Conservation (phyloP, 2,329 filamentous ascomycete species). For the Macroventuria anomochaeta region DNA sequence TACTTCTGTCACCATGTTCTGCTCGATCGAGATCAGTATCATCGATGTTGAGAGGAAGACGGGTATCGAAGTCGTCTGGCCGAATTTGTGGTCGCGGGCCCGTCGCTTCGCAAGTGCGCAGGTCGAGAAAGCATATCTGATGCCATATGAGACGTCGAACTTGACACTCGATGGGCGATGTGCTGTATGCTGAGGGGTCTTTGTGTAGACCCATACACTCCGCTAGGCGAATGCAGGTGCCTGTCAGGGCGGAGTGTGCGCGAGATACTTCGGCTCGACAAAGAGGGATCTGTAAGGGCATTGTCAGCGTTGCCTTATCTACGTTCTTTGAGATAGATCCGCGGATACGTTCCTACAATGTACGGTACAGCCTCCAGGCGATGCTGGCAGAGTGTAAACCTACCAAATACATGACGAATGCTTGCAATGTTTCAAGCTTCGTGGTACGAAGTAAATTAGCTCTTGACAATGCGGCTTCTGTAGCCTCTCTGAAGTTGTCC, state of each 20-base stretch:
- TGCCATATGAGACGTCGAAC: conserved; percentile 77
- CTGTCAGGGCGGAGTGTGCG: conserved; percentile 74
- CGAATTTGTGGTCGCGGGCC: conserved; percentile 74
- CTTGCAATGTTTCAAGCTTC: conserved; percentile 76
- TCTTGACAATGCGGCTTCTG: conserved; percentile 70
- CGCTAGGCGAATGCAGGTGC: conserved; percentile 74
- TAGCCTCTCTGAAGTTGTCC: conserved; percentile 62
- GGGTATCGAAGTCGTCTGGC: conserved; percentile 77
- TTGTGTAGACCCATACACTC: conserved; percentile 80
- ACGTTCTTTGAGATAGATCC: too few species aligned
- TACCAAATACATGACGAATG: conserved; percentile 78
- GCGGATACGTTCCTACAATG: too few species aligned
- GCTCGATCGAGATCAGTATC: conserved; percentile 65
- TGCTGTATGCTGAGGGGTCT: conserved; percentile 70
- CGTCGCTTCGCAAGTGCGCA: conserved; percentile 76
- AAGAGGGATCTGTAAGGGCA: conserved; percentile 64
- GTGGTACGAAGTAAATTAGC: conserved; percentile 75
- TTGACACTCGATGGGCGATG: conserved; percentile 72
- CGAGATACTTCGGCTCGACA: conserved; percentile 75
- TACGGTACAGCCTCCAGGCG: too few species aligned
- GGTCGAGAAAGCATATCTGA: conserved; percentile 77
- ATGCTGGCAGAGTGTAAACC: conserved; percentile 37
- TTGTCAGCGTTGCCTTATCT: conserved; percentile 6
- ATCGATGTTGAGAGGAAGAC: conserved; percentile 73
- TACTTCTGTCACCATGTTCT: conserved; percentile 33